Conservation (phyloP, 1,139 yeast species). For the Geotrichum europaeum region DNA sequence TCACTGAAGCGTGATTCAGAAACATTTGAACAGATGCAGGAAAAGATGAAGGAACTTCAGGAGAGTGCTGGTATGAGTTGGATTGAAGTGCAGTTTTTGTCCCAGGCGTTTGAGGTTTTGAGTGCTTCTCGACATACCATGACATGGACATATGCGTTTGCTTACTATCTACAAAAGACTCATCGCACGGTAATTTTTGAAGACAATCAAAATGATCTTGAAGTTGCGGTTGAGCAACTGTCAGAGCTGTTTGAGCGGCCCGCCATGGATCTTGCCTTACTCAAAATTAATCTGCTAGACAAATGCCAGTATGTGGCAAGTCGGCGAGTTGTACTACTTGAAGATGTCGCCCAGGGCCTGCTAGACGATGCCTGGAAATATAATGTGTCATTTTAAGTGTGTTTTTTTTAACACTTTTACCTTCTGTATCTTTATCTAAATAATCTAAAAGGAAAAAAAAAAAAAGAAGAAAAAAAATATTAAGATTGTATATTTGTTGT, state of each 20-base stretch:
- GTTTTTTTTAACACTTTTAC: not conserved
- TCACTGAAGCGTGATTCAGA: conserved; percentile 70
- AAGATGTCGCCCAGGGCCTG: conserved; percentile 35
- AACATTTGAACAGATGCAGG: conserved; percentile 57
- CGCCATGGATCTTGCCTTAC: conserved; percentile 29
- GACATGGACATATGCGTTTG: conserved; percentile 88
- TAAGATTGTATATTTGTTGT: not conserved
- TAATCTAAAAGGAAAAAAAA: not conserved
- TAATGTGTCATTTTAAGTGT: not conserved
- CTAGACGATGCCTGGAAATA: conserved; percentile 35
- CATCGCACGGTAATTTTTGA: conserved; percentile 52
- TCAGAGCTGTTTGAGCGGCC: conserved; percentile 56
- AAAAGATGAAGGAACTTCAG: conserved; percentile 60
- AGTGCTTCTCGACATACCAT: conserved; percentile 68
- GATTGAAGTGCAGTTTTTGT: conserved; percentile 83
- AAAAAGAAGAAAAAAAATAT: not conserved
- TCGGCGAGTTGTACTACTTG: conserved; percentile 33
- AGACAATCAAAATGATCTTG: conserved; percentile 64
- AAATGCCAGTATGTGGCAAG: conserved; percentile 35
- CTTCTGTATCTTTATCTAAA: not conserved
- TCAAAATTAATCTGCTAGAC: conserved; percentile 34
- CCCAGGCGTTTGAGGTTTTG: conserved; percentile 61
- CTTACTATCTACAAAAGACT: conserved; percentile 55
- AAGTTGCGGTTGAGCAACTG: conserved; percentile 70
- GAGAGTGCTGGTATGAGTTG: conserved; percentile 64